Base-by-base conservation (phyloP, 306 rosid species). In the Dalbergia cochinchinensis region DNA sequence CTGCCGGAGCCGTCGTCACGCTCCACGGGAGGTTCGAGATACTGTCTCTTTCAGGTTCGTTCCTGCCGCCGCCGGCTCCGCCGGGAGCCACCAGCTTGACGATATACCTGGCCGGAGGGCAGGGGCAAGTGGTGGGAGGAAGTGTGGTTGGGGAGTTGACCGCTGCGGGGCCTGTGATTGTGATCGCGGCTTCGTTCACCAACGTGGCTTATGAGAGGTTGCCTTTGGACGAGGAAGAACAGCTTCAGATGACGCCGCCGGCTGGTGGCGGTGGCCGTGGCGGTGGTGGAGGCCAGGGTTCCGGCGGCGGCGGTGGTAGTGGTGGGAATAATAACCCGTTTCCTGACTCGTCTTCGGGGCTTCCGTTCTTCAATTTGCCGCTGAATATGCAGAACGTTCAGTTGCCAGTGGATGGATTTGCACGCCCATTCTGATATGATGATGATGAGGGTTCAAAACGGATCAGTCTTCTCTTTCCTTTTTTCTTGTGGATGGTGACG, bases 21-120 rank as follows among this genome's bases (percentile, higher is more conserved):
- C 93, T 94, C 11, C 94, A 89, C 22, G 98, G 98, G 4, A 89
- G 97, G 83, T 94, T 94, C 66, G 98, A 94, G 91, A 94, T 94
- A 80, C 39, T 94, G 5, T 94, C 98, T 0, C 89, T 94, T 1
- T 71, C 97, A 0, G 98, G 98, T 4, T 94, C 98, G 0, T 92
- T 94, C 59, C 86, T 94, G 11, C 98, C 98, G 0, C 94, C 96
- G 3, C 98, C 98, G 0, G 98, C 98, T 0, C 98, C 98, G 0
- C 98, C 98, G 0, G 98, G 97, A 0, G 97, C 97, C 0, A 92
- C 98, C 0, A 94, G 97, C 58, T 50, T 94, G 72, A 92, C 92
- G 0, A 80, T 92, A 20, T 94, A 85, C 71, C 55, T 94, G 12
- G 92, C 90, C 3, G 97, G 97, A 1, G 98, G 96, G 3, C 94